phyloP scores from a whole-genome alignment of 805 yeast species.

The Ogataea degrootiae region DNA sequence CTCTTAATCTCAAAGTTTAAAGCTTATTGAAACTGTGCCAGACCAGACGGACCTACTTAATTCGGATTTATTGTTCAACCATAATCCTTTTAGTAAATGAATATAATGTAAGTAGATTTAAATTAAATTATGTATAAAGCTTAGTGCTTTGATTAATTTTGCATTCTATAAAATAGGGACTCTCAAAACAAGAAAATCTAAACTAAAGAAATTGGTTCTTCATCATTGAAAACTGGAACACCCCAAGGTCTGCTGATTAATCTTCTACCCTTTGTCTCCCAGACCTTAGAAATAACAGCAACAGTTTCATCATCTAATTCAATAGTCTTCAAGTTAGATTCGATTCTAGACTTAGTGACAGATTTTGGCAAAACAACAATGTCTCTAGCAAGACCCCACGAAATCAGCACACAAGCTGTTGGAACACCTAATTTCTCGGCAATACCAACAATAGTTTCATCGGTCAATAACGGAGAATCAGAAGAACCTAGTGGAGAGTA shows the following conservation, averaged over 20 bases:
- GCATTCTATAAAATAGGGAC: too few relatives aligned
- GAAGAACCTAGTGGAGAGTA: slow-evolving; percentile 73
- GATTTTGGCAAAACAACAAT: slow-evolving; percentile 51
- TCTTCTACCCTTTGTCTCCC: slow-evolving; percentile 12
- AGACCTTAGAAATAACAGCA: slow-evolving; percentile 6
- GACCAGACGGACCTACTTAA: too few relatives aligned
- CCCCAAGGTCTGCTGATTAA: slow-evolving; percentile 16
- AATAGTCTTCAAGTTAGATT: slow-evolving; percentile 33
- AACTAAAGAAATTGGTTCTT: slow-evolving; percentile 4
- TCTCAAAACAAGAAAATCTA: not conserved
- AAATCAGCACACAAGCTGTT: slow-evolving; percentile 49
- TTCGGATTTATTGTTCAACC: too few relatives aligned
- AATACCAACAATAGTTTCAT: slow-evolving; percentile 37
- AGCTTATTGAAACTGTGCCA: too few relatives aligned
- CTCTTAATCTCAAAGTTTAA: not conserved
- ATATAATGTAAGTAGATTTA: too few relatives aligned
- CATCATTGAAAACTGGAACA: slow-evolving; percentile 19
- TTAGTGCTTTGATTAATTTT: too few relatives aligned
- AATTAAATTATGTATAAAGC: too few relatives aligned
- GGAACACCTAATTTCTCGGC: slow-evolving; percentile 39
- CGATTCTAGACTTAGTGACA: slow-evolving; percentile 39
- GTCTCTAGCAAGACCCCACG: slow-evolving; percentile 58
- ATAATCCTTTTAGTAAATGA: too few relatives aligned
- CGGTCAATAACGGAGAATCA: slow-evolving; percentile 46
- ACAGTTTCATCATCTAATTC: slow-evolving; percentile 33